Conservation (phyloP, 352 stramenopile genomes). For the Phytopythium litorale region DNA sequence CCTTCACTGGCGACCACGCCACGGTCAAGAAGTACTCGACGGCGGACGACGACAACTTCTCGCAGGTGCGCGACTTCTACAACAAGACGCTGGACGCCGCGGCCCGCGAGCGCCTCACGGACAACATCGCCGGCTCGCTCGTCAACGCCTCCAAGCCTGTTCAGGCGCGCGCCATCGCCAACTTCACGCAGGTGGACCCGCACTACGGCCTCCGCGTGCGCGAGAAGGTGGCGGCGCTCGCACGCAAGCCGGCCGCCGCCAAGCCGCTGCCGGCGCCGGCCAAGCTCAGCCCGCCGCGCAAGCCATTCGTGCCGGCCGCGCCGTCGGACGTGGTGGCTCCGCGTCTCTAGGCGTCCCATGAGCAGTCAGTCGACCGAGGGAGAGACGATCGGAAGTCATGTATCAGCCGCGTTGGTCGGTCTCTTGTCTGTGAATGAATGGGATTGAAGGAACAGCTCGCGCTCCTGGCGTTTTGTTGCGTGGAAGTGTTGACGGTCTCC, state of each 20-base stretch:
- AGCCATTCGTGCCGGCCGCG: conserved; percentile 42
- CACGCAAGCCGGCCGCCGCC: conserved; percentile 50
- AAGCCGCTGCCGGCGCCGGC: conserved; percentile 74
- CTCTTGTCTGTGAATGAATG: no score
- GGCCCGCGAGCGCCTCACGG: conserved; percentile 70
- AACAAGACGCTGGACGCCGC: conserved; percentile 66
- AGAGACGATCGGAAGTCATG: no score
- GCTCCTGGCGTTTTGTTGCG: no score
- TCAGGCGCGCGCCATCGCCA: conserved; percentile 79
- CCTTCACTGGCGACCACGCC: conserved; percentile 33
- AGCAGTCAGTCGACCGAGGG: no score
- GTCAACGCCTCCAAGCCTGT: conserved; percentile 78
- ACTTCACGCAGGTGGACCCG: conserved; percentile 84
- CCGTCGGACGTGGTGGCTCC: conserved; percentile 47
- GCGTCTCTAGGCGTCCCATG: conserved; percentile 56
- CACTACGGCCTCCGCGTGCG: conserved; percentile 82
- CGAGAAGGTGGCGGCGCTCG: conserved; percentile 41
- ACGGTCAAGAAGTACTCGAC: conserved; percentile 67
- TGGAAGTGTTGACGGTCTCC: not conserved
- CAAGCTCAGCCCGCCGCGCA: conserved; percentile 77
- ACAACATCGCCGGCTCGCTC: conserved; percentile 86
- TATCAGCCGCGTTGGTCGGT: no score
- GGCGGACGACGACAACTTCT: conserved; percentile 88
- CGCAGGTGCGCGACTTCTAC: conserved; percentile 83
- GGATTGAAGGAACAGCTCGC: no score